Evolutionary conservation across 2,329 filamentous ascomycete species (phyloP).

Genomic region (Fonsecaea pedrosoi): DNA sequence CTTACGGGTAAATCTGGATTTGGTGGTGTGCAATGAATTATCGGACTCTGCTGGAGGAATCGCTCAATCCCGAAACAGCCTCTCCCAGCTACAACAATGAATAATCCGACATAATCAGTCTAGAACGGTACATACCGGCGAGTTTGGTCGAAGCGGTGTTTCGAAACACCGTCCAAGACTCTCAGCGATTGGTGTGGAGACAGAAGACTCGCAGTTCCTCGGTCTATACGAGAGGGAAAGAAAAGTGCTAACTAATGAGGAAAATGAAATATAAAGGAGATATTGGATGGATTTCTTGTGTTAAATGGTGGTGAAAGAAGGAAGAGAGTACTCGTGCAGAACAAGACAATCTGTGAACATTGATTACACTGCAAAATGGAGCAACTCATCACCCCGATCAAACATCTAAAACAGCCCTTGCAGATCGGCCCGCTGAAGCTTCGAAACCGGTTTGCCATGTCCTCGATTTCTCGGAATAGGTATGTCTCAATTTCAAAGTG

Average conservation of each 20-base stretch:
- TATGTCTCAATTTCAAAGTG: not conserved
- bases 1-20: not conserved
- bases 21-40: not conserved
- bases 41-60: not conserved
- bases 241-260: not conserved
- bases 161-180: not conserved
- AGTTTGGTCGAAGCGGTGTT: not conserved
- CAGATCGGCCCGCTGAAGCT: slow-evolving; percentile 7
- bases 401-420: slow-evolving; percentile 8
- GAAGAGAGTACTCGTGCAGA: not conserved
- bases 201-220: not conserved
- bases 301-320: too few species aligned
- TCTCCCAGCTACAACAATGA: not conserved
- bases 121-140: not conserved
- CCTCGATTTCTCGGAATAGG: slow-evolving; percentile 20
- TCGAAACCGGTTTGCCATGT: slow-evolving; percentile 14
- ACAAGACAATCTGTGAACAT: not conserved
- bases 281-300: not conserved
- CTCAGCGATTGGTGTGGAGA: not conserved
- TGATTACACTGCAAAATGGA: slow-evolving; percentile 2
- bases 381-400: slow-evolving; percentile 12
- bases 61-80: not conserved
- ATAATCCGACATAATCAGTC: slow-evolving; percentile 4
- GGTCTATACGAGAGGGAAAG: not conserved
- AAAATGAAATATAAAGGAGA: not conserved